These are phyloP conservation scores for Aspergillus cejpii DNA, from an alignment of 2,329 filamentous ascomycete genomes.

Conservation along the genomic window DNA sequence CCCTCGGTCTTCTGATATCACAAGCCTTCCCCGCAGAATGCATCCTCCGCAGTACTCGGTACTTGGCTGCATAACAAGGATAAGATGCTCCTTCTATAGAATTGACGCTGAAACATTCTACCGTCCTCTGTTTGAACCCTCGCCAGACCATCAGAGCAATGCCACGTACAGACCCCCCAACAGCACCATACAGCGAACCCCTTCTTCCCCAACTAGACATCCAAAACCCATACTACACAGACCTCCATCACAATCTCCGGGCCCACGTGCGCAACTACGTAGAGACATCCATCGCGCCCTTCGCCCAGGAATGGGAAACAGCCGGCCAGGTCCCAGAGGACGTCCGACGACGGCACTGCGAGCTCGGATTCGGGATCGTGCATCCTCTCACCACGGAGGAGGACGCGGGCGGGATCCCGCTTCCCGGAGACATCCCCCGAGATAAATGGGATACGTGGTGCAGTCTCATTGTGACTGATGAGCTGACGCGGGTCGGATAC, in stretches of 20 bases:
- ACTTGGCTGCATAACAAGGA: too few species aligned
- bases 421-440: slow-evolving; percentile 43
- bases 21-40: too few species aligned
- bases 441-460: slow-evolving; percentile 54
- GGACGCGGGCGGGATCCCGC: slow-evolving; percentile 36
- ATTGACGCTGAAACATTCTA: too few species aligned
- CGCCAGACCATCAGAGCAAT: slow-evolving; percentile 4
- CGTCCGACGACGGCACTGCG: slow-evolving; percentile 35
- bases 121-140: neutral
- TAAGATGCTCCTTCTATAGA: too few species aligned
- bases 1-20: too few species aligned
- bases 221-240: slow-evolving; percentile 53
- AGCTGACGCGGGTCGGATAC: slow-evolving; percentile 50
- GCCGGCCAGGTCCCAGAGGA: slow-evolving; percentile 47
- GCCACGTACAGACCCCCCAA: slow-evolving; percentile 20
- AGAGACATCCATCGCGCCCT: slow-evolving; percentile 52
- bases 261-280: slow-evolving; percentile 53
- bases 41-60: too few species aligned
- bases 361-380: slow-evolving; percentile 36
- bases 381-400: slow-evolving; percentile 34
- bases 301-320: slow-evolving; percentile 59
- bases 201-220: slow-evolving; percentile 44
- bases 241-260: slow-evolving; percentile 54
- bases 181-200: slow-evolving; percentile 37
- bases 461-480: slow-evolving; percentile 50